A percentile compares a stretch with the other conserved stretches of the same genome.
Conservation (phyloP, 116 monocot species). For the Posidonia oceanica region DNA sequence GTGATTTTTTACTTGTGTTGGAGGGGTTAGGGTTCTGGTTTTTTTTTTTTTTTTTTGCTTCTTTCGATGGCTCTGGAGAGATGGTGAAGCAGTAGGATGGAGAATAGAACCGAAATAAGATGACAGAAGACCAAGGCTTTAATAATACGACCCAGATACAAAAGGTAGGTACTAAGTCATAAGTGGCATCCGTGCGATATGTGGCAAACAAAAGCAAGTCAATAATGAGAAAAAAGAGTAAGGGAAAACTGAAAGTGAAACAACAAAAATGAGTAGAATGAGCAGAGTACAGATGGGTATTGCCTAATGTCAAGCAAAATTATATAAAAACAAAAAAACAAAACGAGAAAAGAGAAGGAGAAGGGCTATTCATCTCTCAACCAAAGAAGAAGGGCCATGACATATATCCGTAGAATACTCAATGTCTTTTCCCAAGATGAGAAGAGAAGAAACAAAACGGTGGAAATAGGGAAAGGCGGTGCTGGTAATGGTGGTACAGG, state of each 20-base stretch:
- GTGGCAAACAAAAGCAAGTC: not conserved
- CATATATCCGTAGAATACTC: too few species aligned
- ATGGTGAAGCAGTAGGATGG: not conserved
- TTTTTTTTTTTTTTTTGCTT: too few species aligned
- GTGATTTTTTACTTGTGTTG: constrained; percentile 3
- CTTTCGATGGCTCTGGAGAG: too few species aligned
- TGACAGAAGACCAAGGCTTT: not conserved
- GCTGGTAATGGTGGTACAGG: not conserved
- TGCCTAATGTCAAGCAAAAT: not conserved
- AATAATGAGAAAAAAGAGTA: not conserved
- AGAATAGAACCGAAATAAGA: not conserved
- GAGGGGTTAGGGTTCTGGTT: not conserved
- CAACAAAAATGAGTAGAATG: not conserved
- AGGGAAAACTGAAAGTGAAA: not conserved
- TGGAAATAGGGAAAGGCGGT: not conserved
- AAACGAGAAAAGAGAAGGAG: not conserved
- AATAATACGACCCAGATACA: constrained; percentile 1
- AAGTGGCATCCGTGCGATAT: not conserved
- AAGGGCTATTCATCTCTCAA: not conserved
- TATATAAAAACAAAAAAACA: not conserved
- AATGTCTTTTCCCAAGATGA: too few species aligned
- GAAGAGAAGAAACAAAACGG: too few species aligned
- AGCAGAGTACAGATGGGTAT: not conserved
- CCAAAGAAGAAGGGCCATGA: too few species aligned
- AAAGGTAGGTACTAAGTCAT: not conserved